phyloP scores from a whole-genome alignment of 2,329 filamentous ascomycete genomes.

The Orbilia oligospora region DNA sequence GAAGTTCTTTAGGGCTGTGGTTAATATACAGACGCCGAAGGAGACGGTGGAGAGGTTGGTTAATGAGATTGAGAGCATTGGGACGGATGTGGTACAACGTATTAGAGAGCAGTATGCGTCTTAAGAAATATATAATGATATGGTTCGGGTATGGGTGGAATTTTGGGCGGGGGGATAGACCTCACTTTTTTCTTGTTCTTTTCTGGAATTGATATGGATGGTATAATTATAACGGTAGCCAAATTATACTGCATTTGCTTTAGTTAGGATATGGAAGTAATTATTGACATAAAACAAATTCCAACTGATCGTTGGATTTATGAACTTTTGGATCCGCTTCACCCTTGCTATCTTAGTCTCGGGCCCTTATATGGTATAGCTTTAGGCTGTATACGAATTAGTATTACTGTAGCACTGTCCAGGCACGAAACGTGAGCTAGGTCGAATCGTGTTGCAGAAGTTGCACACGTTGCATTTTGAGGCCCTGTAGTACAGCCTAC shows the following conservation, averaged over 20 bases:
- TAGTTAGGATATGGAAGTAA: not conserved
- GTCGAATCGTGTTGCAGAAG: too few relatives aligned
- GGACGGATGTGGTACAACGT: slow-evolving; percentile 64
- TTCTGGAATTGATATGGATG: not conserved
- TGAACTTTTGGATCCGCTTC: too few relatives aligned
- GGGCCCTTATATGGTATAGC: too few relatives aligned
- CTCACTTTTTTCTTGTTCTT: not conserved
- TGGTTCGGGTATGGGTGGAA: not conserved
- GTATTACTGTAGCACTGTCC: too few relatives aligned
- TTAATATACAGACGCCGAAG: slow-evolving; percentile 74
- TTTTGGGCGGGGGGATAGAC: not conserved
- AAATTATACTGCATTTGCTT: not conserved
- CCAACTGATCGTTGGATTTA: too few relatives aligned
- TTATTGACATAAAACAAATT: too few relatives aligned
- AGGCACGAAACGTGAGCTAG: too few relatives aligned
- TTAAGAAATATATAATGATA: not conserved
- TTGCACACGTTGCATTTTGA: too few relatives aligned
- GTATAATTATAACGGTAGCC: not conserved
- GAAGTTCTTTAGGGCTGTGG: slow-evolving; percentile 78
- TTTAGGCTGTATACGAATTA: too few relatives aligned
- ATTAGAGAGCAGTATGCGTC: slow-evolving; percentile 63
- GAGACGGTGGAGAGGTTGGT: slow-evolving; percentile 77
- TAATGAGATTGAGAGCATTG: slow-evolving; percentile 72
- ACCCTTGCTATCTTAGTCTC: too few relatives aligned
- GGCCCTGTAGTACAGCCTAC: too few relatives aligned